Evolutionary conservation across 768 basidiomycete species (phyloP), one percentile per base, ranked within the genome.

Genomic region (Tricholoma sp.): DNA sequence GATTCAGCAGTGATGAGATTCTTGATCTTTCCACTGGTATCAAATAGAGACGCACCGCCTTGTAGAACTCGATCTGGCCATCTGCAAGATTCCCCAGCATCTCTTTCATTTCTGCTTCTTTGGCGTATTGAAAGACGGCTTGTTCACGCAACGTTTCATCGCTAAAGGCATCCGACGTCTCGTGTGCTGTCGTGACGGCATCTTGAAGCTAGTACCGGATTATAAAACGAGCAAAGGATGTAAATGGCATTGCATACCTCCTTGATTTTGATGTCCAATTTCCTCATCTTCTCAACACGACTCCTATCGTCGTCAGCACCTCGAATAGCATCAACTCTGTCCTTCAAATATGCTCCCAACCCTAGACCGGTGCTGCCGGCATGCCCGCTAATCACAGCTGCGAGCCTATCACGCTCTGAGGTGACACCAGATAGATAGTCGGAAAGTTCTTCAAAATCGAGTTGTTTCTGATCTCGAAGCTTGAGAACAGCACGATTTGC

Each of bases 41-140:
- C 47, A n/a, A 42, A 57, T 68, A 88, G 6, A 29, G n/a, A 64
- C 59, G 11, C 50, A 64, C 91, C 62, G 88, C 81, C 72, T 89
- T 89, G 69, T 97, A 92, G 70, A 97, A 92, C 68, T 94, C 94
- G 61, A 98, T 91, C 70, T 99, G 89, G 9, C 94, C 95, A 62
- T 97, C 91, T 24, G 94, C 94, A 59, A 97, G 82, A 58, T 87
- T 85, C 17, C 83, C 83, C 10, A 99, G 69, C 81, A 98, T 86
- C 66, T 94, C 93, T 73, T 96, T 97, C 96, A 98, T 97, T 74
- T 99, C 97, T 50, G 86, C 81, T 65, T 93, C 87, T 71, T 98
- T 98, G 11, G 88, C 84, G 58, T 84, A 79, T 67, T 97, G 92
- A 74, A 98, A 98, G 58, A 91, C 76, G 20, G 83, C 76, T 72